Conservation (phyloP, 495 filamentous ascomycete species). For the Tuber calosporum region DNA sequence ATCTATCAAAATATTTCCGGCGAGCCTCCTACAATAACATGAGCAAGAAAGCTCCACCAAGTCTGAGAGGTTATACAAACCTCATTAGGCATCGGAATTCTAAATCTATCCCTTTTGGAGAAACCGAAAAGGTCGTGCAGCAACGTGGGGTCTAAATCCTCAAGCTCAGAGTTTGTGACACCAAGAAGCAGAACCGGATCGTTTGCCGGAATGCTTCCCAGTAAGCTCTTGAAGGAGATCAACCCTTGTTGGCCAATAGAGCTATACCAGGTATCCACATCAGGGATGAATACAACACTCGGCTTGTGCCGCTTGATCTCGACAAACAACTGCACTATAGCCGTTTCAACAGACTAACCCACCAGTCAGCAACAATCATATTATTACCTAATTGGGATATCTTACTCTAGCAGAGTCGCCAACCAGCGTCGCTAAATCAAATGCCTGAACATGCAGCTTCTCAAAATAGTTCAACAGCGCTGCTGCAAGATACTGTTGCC, state of each 20-base stretch:
- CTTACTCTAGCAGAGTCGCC: constrained; percentile 57
- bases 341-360: constrained; percentile 62
- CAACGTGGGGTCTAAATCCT: constrained; percentile 54
- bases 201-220: constrained; percentile 70
- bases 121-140: constrained; percentile 74
- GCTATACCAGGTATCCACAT: constrained; percentile 76
- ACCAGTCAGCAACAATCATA: constrained; percentile 37
- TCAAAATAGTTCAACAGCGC: constrained; percentile 85
- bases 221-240: constrained; percentile 68
- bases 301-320: constrained; percentile 92
- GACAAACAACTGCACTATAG: constrained; percentile 78
- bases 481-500: constrained; percentile 82
- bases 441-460: constrained; percentile 87
- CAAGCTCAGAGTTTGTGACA: constrained; percentile 59
- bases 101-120: constrained; percentile 67
- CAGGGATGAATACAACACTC: constrained; percentile 89
- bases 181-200: constrained; percentile 84
- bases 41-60: constrained; percentile 31
- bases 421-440: constrained; percentile 78
- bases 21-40: constrained; percentile 52
- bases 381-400: not conserved
- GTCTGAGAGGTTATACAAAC: constrained; percentile 43
- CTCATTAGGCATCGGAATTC: constrained; percentile 57
- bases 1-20: constrained; percentile 64
- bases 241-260: constrained; percentile 60